Evolutionary conservation across 202 grass and related monocot genomes (phyloP).

Genomic region (Miscanthus sacchariflorus): DNA sequence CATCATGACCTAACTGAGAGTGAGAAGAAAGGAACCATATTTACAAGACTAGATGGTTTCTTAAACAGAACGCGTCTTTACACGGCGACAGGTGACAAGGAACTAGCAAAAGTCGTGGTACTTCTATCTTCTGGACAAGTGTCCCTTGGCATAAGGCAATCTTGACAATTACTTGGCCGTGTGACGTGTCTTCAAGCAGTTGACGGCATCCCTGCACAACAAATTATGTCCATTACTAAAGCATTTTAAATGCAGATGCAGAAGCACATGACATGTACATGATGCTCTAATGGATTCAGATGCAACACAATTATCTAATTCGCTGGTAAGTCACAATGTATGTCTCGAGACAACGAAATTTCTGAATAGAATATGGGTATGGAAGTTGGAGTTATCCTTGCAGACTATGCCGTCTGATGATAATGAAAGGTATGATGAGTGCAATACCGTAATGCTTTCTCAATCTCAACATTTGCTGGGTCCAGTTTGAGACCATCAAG

Average conservation of each 20-base stretch:
- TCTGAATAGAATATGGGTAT: conserved; percentile 1
- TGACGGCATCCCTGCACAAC: conserved; percentile 27
- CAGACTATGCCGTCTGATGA: neutral
- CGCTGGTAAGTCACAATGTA: neutral
- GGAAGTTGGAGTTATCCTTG: too few species aligned
- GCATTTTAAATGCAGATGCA: neutral
- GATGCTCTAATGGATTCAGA: neutral
- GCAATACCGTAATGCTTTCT: conserved; percentile 41
- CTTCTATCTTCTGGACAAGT: neutral
- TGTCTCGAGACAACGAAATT: neutral
- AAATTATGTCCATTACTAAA: conserved; percentile 4
- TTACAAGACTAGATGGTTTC: neutral
- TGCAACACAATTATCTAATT: neutral
- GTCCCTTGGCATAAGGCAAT: neutral
- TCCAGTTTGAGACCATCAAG: conserved; percentile 47
- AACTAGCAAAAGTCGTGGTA: neutral
- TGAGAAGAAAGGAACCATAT: neutral
- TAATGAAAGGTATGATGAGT: neutral
- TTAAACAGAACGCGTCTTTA: neutral
- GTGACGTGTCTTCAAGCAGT: conserved; percentile 34
- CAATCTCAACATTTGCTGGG: conserved; percentile 39
- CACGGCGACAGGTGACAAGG: neutral
- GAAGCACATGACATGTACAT: neutral
- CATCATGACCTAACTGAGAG: neutral
- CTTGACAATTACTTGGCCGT: neutral